Conservation (phyloP, 169 alveolate species). For the Eimeria brunetti region DNA sequence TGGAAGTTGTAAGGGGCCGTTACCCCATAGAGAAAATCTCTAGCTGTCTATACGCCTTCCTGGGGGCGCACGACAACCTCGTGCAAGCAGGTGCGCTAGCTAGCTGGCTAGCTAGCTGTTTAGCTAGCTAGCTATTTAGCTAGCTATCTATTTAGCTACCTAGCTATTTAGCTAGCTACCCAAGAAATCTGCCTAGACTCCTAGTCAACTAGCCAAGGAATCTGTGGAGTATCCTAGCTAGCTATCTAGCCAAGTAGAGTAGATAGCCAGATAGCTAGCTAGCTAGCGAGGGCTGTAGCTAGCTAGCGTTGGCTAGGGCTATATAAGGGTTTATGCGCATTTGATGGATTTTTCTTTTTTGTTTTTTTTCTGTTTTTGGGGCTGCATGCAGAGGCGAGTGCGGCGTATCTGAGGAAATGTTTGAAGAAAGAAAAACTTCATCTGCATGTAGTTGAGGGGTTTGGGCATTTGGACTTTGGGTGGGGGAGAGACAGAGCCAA, state of each 20-base stretch:
- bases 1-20: constrained; percentile 22
- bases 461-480: constrained; percentile 75
- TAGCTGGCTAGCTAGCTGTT: background rate
- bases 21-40: constrained; percentile 68
- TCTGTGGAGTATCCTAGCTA: no score
- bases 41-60: constrained; percentile 28
- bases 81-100: constrained; percentile 53
- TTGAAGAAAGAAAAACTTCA: constrained; percentile 1
- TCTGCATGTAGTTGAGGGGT: constrained; percentile 34
- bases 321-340: background rate
- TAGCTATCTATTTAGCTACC: no score
- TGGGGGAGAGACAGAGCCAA: constrained; percentile 59
- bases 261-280: background rate
- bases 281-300: no score
- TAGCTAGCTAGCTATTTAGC: no score
- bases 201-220: no score
- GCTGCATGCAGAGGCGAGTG: constrained; percentile 61
- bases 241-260: background rate
- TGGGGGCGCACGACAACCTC: constrained; percentile 76
- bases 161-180: background rate
- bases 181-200: no score
- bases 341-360: background rate
- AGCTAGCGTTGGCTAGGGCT: background rate
- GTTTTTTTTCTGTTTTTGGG: background rate
- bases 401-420: constrained; percentile 57